Evolutionary conservation across 495 filamentous ascomycete species (phyloP), one percentile per base, ranked within the genome.

Genomic region (Podospora pseudoanserina): DNA sequence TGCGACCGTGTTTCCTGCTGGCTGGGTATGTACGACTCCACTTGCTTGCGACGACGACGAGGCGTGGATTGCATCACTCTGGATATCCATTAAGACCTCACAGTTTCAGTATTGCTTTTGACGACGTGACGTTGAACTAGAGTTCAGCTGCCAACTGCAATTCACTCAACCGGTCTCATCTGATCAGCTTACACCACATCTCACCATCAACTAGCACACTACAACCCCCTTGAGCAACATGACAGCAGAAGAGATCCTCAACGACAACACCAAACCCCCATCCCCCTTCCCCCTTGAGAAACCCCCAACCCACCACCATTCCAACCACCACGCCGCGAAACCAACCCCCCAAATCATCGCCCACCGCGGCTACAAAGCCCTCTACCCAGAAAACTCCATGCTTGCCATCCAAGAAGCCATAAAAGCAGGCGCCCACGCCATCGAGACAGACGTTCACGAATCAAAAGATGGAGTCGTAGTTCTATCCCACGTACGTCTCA

Each of bases 391-490:
- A 79, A 98, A 98, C 77, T 90, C 91, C 2, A 86, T 97, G 82
- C 82, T 79, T 16, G 91, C 91, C 7, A 95, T 97, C 79, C 78
- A 81, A 56, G 88, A 81, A 3, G 94, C 94, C 4, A 82, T 93
- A 0, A 79, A 85, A 18, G 87, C 86, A 27, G 92, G 93, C 30
- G 87, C 89, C 2, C 85, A 97, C 74, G 94, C 91, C 0, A 80
- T 98, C 19, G 94, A 98, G 79, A 92, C 92, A 9, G 94, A 98
- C 75, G 74, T 97, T 19, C 94, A 96, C 71, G 74, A 96, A 26
- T 88, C 91, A 1, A 87, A 85, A 65, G 94, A 98, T 75, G 88
- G 89, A 11, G 88, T 96, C 0, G 90, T 97, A 0, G 91, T 98
- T 18, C 77, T 97, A 4, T 91, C 90, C 34, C 92, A 95, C 80